A percentile compares a stretch with the other conserved stretches of the same genome.
These are phyloP conservation scores for Lentithecium fluviatile DNA, from an alignment of 495 filamentous ascomycete species.

Conservation along the genomic window DNA sequence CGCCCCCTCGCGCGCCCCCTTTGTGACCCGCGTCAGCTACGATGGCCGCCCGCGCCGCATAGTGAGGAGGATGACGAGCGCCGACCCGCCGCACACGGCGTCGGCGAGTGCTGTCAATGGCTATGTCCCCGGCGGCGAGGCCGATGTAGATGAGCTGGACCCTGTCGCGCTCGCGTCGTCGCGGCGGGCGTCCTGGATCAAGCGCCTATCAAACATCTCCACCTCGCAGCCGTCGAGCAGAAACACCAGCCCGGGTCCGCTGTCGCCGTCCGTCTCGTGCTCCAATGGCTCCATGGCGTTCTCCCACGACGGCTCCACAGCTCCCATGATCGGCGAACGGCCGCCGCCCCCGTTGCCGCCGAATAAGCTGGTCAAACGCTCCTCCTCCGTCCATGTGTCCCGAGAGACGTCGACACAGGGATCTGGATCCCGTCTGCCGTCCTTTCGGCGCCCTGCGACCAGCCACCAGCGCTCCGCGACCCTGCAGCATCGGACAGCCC, in stretches of 20 bases:
- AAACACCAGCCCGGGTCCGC: conserved; percentile 63
- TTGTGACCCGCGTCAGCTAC: conserved; percentile 23
- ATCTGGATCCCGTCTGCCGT: conserved; percentile 56
- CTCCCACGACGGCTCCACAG: conserved; percentile 56
- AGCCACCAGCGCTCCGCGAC: conserved; percentile 82
- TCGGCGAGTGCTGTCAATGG: conserved; percentile 10
- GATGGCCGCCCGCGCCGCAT: conserved; percentile 30
- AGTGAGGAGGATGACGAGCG: conserved; percentile 32
- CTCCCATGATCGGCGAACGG: conserved; percentile 57
- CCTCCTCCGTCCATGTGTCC: conserved; percentile 59
- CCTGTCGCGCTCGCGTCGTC: conserved; percentile 54
- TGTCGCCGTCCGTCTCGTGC: conserved; percentile 66
- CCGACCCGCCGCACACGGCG: conserved; percentile 1
- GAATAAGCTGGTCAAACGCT: conserved; percentile 89
- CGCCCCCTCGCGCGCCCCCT: conserved; percentile 18
- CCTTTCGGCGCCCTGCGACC: conserved; percentile 74
- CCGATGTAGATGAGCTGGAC: conserved; percentile 38
- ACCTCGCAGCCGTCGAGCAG: conserved; percentile 66
- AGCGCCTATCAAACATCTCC: conserved; percentile 70
- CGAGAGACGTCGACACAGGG: conserved; percentile 42
- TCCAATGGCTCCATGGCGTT: conserved; percentile 63
- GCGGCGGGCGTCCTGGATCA: conserved; percentile 71
- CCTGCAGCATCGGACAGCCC: conserved; percentile 50
- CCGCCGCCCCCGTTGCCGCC: conserved; percentile 54
- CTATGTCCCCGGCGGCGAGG: conserved; percentile 11